Evolutionary conservation across 805 yeast genomes (phyloP), one percentile per base, ranked within the genome.

Genomic region (Millerozyma acaciae): DNA sequence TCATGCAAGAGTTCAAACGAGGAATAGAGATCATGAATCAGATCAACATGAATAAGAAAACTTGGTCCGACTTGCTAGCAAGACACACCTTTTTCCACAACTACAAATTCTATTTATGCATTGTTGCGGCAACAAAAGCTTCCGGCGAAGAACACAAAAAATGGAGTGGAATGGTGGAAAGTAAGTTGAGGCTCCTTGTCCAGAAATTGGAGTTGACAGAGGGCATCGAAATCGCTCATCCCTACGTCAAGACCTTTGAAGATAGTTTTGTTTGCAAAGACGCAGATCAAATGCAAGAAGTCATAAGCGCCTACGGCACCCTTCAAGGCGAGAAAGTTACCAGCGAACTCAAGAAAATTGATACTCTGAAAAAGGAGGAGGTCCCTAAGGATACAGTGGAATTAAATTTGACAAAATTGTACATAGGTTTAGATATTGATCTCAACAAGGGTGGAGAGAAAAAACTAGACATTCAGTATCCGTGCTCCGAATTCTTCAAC

Each of bases 141-240:
- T 62, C 74, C 1, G 75, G 76, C 36, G 97, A 88, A 53, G 88
- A 88, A 35, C 96, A 90, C 50, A 60, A 80, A 37, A 84, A 83
- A 47, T 93, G 95, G 94, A 78, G 86, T 44, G 97, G 98, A 7
- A 67, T 90, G 65, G 90, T 93, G 8, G 97, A 93, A 57, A 80
- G 95, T 47, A 86, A 83, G 58, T 56, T 90, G 27, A 75, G 98
- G 44, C 61, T 83, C 26, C 58, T 93, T 21, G 95, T 93, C 21
- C 83, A 76, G 47, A 93, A 88, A 53, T 69, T 93, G 31, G 98
- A 93, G 55, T 68, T 76, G 4, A 62, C 80, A 14, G 79, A 76
- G 4, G 93, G 94, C 0, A 76, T 93, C 16, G 77, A 70, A 33
- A 44, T 87, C 19, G 97, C 96, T 0, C 97, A 89, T 58, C 97